Evolutionary conservation across 352 stramenopile genomes (phyloP), one percentile per base, ranked within the genome.

Genomic region (Phytopythium delawarense): DNA sequence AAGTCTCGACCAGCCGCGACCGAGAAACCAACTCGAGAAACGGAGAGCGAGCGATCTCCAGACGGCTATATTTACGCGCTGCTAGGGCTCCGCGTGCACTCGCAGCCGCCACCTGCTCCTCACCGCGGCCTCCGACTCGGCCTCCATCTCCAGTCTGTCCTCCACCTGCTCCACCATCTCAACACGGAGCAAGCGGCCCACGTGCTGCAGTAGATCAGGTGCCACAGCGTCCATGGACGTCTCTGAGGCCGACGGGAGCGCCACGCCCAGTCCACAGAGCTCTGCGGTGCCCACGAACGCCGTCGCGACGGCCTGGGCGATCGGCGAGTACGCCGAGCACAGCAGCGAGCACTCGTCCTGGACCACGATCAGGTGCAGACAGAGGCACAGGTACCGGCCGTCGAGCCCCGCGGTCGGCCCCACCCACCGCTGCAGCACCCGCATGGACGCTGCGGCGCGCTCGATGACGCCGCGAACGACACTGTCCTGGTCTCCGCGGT

Each of bases 291-390:
- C 39, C 7, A 39, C 42, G 55, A 37, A 4, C 0, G 40, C 11
- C 6, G 52, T 62, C 39, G 44, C 52, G 6, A 77, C 61, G 1
- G 63, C 32, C 40, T 75, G 28, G 0, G 67, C 48, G 12, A 52
- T 52, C 0, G 75, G 75, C 15, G 70, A 64, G 37, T 67, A 78
- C 2, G 50, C 72, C 16, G 73, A 75, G 40, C 64, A 73, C 13
- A 66, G 6, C 23, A 76, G 50, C 39, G 25, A 58, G 21, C 21
- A 21, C 55, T 50, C 52, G 35, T 11, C 48, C 40, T 58, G 46
- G n/a, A 34, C 7, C 11, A 30, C 53, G 2, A 59, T 30, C 25
- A 74, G 34, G 48, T 67, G 51, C 32, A 76, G 23, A 25, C 63
- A 53, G 16, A 73, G 28, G 3, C 62, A 61, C 28, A 67, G 34